Percentiles rank a stretch among this genome's conserved stretches.
These are phyloP conservation scores for Schwanniomyces pseudopolymorphus DNA, from an alignment of 805 yeast species.

Conservation along the genomic window DNA sequence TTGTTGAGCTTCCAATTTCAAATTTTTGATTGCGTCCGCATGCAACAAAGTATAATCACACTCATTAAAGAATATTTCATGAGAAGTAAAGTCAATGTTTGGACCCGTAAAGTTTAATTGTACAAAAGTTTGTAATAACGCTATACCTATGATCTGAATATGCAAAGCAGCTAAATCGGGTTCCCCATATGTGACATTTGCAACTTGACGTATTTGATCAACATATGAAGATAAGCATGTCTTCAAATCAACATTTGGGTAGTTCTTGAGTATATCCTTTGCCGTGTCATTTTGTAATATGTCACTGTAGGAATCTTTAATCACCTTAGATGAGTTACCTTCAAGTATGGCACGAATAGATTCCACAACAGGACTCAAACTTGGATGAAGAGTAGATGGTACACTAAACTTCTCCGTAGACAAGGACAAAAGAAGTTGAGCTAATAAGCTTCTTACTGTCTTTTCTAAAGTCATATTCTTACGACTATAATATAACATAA, in stretches of 20 bases:
- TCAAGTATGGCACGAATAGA: slow-evolving; percentile 18
- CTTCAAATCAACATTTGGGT: slow-evolving; percentile 20
- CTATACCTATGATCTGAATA: slow-evolving; percentile 49
- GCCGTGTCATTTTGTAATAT: slow-evolving; percentile 15
- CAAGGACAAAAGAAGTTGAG: slow-evolving; percentile 7
- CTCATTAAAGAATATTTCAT: slow-evolving; percentile 27
- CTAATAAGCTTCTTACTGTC: slow-evolving; percentile 3
- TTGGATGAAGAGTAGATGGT: slow-evolving; percentile 3
- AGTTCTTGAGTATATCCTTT: slow-evolving; percentile 14
- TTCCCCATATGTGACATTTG: slow-evolving; percentile 9
- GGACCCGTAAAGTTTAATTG: slow-evolving; percentile 89
- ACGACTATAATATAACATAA: neutral
- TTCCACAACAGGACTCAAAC: slow-evolving; percentile 7
- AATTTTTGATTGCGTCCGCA: slow-evolving; percentile 34
- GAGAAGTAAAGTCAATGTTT: slow-evolving; percentile 39
- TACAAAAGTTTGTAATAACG: slow-evolving; percentile 64
- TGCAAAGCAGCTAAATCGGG: slow-evolving; percentile 14
- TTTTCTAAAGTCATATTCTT: neutral
- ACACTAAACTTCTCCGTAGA: slow-evolving; percentile 4
- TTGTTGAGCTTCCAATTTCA: slow-evolving; percentile 64
- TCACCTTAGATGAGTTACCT: slow-evolving; percentile 25
- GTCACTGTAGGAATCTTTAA: slow-evolving; percentile 17
- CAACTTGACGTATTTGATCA: slow-evolving; percentile 8
- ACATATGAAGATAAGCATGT: slow-evolving; percentile 16
- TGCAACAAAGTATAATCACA: slow-evolving; percentile 18